Base-by-base conservation (phyloP, 2,329 filamentous ascomycete genomes). In the Chalaropsis ovoidea region DNA sequence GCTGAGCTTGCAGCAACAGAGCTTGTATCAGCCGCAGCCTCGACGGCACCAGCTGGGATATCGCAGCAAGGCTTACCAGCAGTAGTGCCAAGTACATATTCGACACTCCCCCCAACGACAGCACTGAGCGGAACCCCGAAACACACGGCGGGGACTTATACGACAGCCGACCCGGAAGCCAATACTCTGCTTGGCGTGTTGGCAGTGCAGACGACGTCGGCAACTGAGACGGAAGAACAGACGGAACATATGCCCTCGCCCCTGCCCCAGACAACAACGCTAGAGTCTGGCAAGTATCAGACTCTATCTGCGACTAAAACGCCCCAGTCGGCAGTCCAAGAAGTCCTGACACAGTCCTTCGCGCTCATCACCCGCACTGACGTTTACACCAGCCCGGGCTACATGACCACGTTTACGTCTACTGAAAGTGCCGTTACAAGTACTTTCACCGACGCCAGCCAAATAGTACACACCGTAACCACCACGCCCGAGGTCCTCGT, bases 401-500 rank as follows among this genome's bases (percentile, higher is more conserved):
- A 47, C 31, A 65, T 15, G 10, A 60, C 54, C 41, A 52, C n/a
- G 5, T 61, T 60, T 17, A 49, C 43, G 4, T 41, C 63, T 15
- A 65, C 42, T 10, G 24, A 39, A 31, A 22, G 6, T 15, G 22
- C 63, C n/a, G 17, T 60, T 1, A 65, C 35, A 8, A 54, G 47
- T 13, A 43, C 24, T 6, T 54, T 62, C n/a, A 66, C 43, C 8
- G 64, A 62, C 19, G 5, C 43, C 22, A 35, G 22, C 43, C 27
- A 19, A 27, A 35, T 22, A 15, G 13, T 66, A 1, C 64, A 63
- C 27, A 43, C 47, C 22, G 22, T 62, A 31, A 42, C 39, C 7
- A 62, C 54, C 19, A 61, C 54, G 10, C 56, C 54, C 54, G 63
- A 60, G 10, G 11, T 61, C 15, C 22, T 58, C 17, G 24, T 66